phyloP scores from a whole-genome alignment of 176 grass and related monocot genomes.

The Zoysia japonica region DNA sequence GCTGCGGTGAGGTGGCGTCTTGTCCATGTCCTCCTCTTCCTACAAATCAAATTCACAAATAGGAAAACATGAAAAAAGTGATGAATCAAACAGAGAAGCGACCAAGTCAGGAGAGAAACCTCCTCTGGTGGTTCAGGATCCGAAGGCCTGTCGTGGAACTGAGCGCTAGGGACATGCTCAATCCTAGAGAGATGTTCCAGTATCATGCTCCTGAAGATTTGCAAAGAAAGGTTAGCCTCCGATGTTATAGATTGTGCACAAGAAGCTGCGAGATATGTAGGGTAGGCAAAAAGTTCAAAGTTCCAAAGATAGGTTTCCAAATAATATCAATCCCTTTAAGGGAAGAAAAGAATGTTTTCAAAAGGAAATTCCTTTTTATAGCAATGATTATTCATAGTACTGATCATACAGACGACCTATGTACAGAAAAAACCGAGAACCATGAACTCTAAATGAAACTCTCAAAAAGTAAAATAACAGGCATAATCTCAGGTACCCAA shows the following conservation, averaged over 20 bases:
- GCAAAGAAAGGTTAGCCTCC: conserved; percentile 15
- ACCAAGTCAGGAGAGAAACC: conserved; percentile 42
- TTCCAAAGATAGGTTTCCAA: background rate
- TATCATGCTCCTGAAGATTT: conserved; percentile 73
- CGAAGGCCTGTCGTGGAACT: conserved; percentile 74
- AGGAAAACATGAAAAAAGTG: conserved; percentile 22
- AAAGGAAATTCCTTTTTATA: conserved; percentile 18
- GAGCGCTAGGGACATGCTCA: conserved; percentile 76
- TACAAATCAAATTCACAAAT: conserved; percentile 46
- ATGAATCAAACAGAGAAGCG: conserved; percentile 27
- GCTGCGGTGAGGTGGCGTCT: conserved; percentile 59
- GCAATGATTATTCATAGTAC: background rate
- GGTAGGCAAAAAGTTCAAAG: conserved; percentile 5
- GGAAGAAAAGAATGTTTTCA: background rate
- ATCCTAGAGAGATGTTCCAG: conserved; percentile 70
- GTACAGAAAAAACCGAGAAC: conserved; percentile 5
- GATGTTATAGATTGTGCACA: conserved; percentile 9
- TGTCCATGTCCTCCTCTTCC: conserved; percentile 69
- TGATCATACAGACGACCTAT: background rate
- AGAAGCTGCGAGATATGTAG: background rate
- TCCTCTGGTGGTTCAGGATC: conserved; percentile 71
- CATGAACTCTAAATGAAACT: conserved; percentile 27
- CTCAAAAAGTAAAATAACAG: conserved; percentile 1
- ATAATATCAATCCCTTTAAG: background rate
- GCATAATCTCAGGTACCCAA: background rate